Base-by-base conservation (phyloP, 2,329 filamentous ascomycete genomes). In the Stemphylium lycopersici region DNA sequence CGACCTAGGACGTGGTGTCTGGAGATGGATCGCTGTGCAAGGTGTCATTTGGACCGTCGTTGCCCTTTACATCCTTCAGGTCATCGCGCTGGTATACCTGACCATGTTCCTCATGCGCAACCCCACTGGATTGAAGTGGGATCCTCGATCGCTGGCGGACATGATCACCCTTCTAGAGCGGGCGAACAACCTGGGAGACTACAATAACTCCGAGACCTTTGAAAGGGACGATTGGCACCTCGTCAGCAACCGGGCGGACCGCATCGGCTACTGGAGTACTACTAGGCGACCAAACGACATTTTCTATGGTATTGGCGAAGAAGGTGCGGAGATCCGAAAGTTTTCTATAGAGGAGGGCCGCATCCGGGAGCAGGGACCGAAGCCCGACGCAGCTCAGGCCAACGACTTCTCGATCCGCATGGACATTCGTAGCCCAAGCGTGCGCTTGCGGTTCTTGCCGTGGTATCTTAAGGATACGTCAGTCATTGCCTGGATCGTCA, bases 181-280 rank as follows among this genome's bases (percentile, higher is more conserved):
- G 55, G 93, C 90, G 60, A 96, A 96, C 73, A 86, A 88, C 15
- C 81, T 92, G 43, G 79, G 81, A 18, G 88, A 90, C 66, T 96
- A 92, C 73, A 81, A 84, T 11, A 85, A 85, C 3, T 86, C 87
- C 0, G 89, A 93, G 65, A 84, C 85, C 0, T 81, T 86, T 38
- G 74, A 76, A 6, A 79, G 81, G 42, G 68, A 75, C 29, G 80
- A 85, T 31, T 84, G 80, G 24, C 80, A 80, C 58, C 80, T 84
- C 38, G 78, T 76, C 44, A 83, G 80, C 66, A 84, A 81, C 56
- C 84, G 85, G 59, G 78, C 83, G 4, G 87, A 93, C 64, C 83
- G 89, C 39, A 82, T 97, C n/a, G 91, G 93, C 6, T 96, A 96
- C 75, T 97, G 93, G 91, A 85, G 84, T 54, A 86, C 87, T 22